Conservation (phyloP, 306 rosid species). For the Medicago arabica region DNA sequence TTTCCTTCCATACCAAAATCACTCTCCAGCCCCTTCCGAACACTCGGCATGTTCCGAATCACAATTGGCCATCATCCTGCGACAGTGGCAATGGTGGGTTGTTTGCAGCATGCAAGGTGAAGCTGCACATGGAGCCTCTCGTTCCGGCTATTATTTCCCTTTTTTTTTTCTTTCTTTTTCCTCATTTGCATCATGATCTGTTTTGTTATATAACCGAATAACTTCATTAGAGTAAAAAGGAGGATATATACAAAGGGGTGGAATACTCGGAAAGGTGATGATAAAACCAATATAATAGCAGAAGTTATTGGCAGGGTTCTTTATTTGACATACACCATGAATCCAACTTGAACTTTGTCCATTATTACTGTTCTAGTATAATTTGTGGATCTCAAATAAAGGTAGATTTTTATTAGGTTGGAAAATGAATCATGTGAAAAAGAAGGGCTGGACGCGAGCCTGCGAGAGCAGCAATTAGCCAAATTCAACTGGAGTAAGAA, state of each 20-base stretch:
- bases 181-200: background rate
- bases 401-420: no score
- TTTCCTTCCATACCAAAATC: background rate
- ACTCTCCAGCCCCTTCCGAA: background rate
- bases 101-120: background rate
- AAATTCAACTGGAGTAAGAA: background rate
- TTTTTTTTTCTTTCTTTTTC: background rate
- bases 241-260: background rate
- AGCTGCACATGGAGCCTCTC: background rate
- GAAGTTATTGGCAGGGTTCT: background rate
- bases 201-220: background rate
- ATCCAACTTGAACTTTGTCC: background rate
- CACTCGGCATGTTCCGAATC: no score
- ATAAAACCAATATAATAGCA: no score
- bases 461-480: background rate
- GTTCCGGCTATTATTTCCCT: background rate
- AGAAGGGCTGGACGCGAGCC: background rate
- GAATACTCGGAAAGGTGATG: background rate
- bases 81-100: background rate
- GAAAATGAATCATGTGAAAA: no score
- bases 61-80: no score
- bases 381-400: background rate
- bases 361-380: background rate
- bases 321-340: background rate
- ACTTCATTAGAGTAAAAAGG: background rate